Base-by-base conservation (phyloP, 2,329 filamentous ascomycete genomes). In the Fusarium decemcellulare region DNA sequence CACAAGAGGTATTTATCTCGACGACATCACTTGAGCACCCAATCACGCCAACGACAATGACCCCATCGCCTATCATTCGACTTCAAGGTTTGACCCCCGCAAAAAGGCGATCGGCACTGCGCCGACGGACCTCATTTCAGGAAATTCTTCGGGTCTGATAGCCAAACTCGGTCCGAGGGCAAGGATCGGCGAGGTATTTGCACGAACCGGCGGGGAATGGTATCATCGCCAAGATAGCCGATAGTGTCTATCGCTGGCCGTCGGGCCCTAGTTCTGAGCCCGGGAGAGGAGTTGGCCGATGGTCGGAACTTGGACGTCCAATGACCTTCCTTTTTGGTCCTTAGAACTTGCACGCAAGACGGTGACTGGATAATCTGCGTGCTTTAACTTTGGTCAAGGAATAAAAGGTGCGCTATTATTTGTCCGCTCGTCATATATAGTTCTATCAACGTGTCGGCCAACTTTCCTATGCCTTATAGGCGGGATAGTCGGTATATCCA, bases 401-500 rank as follows among this genome's bases (percentile, higher is more conserved):
- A 9, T 42, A n/a, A 7, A 23, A 42, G 39, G 9, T 16, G 39
- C 39, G 16, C 15, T 16, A 54, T 42, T 32, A 51, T 39, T 27
- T 34, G 16, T 23, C 34, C 7, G 7, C 32, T 10, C 14, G 40
- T 39, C 7, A 3, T 36, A 34, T 42, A 42, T 34, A 23, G 15
- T 11, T 14, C 16, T 32, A 16, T 2, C 23, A 9, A 32, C 5
- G 5, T 11, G n/a, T 5, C 8, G 4, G 3, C 2, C 12, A 23
- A 8, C 9, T 12, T n/a, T 10, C 47, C 8, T 63, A 50, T 1
- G 11, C 29, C 7, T 43, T 67, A 15, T 67, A 67, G 3, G 65
- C 51, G 1, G 77, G 76, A 64, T 82, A 82, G 60, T 82, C 79
- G 0, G 73, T 79, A 53, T 80, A 82, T 15, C 78, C 78, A n/a